A percentile compares a stretch with the other conserved stretches of the same genome.
These are phyloP conservation scores for Pinus albicaulis DNA, from an alignment of 75 land plant species.

Conservation along the genomic window DNA sequence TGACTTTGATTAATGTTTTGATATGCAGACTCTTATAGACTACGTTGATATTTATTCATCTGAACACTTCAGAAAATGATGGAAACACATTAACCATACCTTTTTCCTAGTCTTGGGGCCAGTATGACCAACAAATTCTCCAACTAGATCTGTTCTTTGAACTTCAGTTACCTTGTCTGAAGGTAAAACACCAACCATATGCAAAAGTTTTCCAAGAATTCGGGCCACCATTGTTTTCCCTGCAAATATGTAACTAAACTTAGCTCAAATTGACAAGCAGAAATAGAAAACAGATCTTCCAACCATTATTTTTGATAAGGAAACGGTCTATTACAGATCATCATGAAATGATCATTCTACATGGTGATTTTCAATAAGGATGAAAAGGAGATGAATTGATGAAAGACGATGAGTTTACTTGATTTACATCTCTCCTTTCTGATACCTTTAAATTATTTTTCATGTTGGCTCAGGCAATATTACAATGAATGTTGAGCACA, in stretches of 20 bases:
- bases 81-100: slow-evolving; percentile 30
- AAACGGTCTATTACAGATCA: background rate
- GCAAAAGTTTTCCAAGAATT: slow-evolving; percentile 74
- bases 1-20: background rate
- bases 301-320: background rate
- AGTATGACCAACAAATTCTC: slow-evolving; percentile 93
- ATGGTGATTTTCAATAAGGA: background rate
- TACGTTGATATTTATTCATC: background rate
- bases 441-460: too few species aligned
- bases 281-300: background rate
- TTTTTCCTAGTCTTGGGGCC: slow-evolving; percentile 93
- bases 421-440: too few species aligned
- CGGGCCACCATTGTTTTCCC: slow-evolving; percentile 98
- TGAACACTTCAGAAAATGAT: background rate
- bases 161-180: slow-evolving; percentile 92
- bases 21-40: background rate
- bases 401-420: background rate
- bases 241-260: slow-evolving; percentile 15
- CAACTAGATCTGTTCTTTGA: slow-evolving; percentile 94
- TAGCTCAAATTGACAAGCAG: background rate
- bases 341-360: slow-evolving; percentile 1
- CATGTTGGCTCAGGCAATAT: too few species aligned
- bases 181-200: slow-evolving; percentile 85
- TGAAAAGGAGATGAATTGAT: background rate
- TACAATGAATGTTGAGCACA: too few species aligned